These are phyloP conservation scores for Schizonepeta tenuifolia DNA, from an alignment of 257 asterid genomes.

Conservation along the genomic window DNA sequence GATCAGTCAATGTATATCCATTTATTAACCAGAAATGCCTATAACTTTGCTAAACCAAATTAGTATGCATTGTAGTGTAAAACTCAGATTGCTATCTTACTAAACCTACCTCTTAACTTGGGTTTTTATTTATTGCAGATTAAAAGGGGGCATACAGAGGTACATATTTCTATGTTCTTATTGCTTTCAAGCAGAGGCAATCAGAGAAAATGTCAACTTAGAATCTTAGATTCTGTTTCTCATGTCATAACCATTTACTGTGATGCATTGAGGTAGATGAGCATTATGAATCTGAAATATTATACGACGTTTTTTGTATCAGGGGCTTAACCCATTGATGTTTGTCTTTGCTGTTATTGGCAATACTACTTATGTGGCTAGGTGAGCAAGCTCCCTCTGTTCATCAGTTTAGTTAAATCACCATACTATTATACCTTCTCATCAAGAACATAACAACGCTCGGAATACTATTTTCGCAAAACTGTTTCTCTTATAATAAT, in stretches of 20 bases:
- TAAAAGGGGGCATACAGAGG: constrained; percentile 70
- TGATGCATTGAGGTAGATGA: constrained; percentile 5
- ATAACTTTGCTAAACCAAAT: not conserved
- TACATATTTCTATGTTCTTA: constrained; percentile 27
- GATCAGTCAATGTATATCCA: not conserved
- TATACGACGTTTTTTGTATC: constrained; percentile 8
- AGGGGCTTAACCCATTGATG: constrained; percentile 86
- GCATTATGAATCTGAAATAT: not conserved
- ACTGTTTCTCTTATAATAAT: not conserved
- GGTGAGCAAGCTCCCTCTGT: constrained; percentile 45
- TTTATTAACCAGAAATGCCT: constrained; percentile 1
- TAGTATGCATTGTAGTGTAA: not conserved
- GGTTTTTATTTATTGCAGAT: constrained; percentile 45
- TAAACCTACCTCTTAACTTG: constrained; percentile 19
- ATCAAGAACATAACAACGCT: not conserved
- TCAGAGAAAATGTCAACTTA: not conserved
- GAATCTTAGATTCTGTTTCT: constrained; percentile 1
- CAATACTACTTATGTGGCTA: constrained; percentile 68
- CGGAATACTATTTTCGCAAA: not conserved
- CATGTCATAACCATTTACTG: not conserved
- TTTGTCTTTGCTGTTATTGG: constrained; percentile 79
- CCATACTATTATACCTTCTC: not conserved
- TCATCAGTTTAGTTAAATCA: constrained; percentile 14
- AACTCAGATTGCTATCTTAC: constrained; percentile 7
- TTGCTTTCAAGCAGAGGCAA: not conserved